A percentile compares a stretch with the other conserved stretches of the same genome.
phyloP scores from a whole-genome alignment of 1,284 basidiomycete genomes.

The Rhizoctonia solani region DNA sequence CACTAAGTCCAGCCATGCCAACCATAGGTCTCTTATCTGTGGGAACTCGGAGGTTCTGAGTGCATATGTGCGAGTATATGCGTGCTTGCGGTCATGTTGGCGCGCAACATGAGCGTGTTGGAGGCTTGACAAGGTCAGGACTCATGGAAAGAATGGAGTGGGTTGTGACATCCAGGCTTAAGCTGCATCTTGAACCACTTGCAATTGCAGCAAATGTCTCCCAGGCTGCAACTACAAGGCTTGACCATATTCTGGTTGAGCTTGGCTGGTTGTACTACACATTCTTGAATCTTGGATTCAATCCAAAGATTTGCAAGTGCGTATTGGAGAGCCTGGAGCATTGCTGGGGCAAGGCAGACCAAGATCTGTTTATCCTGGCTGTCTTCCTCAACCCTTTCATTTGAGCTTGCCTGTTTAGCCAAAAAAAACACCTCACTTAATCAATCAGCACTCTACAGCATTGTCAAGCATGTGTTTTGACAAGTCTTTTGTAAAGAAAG shows the following conservation, averaged over 20 bases:
- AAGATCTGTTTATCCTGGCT: slow-evolving; percentile 51
- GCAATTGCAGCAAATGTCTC: slow-evolving; percentile 49
- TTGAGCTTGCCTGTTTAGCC: slow-evolving; percentile 20
- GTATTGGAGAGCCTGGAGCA: slow-evolving; percentile 48
- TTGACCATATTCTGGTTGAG: no score
- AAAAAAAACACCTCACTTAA: neutral
- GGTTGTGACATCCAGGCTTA: slow-evolving; percentile 45
- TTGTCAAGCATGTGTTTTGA: slow-evolving; percentile 2
- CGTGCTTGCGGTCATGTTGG: no score
- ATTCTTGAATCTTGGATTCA: neutral
- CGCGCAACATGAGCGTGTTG: no score
- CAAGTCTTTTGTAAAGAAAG: neutral
- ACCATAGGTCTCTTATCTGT: no score
- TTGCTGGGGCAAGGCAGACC: slow-evolving; percentile 51
- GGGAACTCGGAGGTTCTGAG: no score
- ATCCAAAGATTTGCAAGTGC: slow-evolving; percentile 34
- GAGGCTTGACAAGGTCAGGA: no score
- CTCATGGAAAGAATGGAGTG: no score
- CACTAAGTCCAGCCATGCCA: no score
- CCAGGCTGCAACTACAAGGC: no score
- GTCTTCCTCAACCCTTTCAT: no score
- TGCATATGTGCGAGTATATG: no score
- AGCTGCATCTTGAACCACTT: slow-evolving; percentile 48
- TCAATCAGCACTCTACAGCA: neutral
- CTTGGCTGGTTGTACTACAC: slow-evolving; percentile 46